Evolutionary conservation across 768 basidiomycete genomes (phyloP), one percentile per base, ranked within the genome.

Genomic region (Termitomyces sp.): DNA sequence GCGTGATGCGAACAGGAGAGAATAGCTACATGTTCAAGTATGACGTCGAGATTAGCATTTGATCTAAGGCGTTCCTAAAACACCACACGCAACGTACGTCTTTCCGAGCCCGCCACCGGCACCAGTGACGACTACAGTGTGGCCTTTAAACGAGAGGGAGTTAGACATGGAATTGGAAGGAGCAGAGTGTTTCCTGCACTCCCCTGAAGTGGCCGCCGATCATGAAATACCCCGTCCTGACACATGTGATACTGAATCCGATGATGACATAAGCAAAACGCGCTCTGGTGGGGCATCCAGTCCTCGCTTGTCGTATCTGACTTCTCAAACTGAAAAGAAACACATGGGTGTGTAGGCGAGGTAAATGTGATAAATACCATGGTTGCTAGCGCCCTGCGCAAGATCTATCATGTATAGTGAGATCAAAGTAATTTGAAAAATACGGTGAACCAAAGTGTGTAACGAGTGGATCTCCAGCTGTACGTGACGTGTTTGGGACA

Each of bases 81-180:
- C 25, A 5, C 7, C 49, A 38, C 35, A 9, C 3, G 35, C 23
- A 35, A 50, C 90, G 65, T 68, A 98, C 91, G 90, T 83, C 75
- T 85, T 89, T 43, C 97, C 97, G 14, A 99, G 80, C 16, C 97
- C 97, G 59, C 94, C 93, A 14, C 97, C 97, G 42, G 95, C 95
- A 45, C 97, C 97, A 42, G 97, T 99, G 61, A 98, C 77, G 61
- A 99, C 83, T 56, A 95, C 91, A n/a, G 90, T 93, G 53, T 95
- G 90, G 55, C 86, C 86, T 72, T 89, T 85, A 80, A 93, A 96
- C 2, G 87, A 89, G 10, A 87, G 72, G 56, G 50, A 38, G 19
- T 42, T 53, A 41, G 81, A 72, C 83, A 83, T 83, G 49, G 53
- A 34, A 23, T 8, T 54, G 51, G 54, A 16, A 23, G 14, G 34